Percentiles rank a stretch among this genome's conserved stretches.
Evolutionary conservation across 1,284 basidiomycete genomes (phyloP).

Genomic region (Apiotrichum akiyoshidainum): DNA sequence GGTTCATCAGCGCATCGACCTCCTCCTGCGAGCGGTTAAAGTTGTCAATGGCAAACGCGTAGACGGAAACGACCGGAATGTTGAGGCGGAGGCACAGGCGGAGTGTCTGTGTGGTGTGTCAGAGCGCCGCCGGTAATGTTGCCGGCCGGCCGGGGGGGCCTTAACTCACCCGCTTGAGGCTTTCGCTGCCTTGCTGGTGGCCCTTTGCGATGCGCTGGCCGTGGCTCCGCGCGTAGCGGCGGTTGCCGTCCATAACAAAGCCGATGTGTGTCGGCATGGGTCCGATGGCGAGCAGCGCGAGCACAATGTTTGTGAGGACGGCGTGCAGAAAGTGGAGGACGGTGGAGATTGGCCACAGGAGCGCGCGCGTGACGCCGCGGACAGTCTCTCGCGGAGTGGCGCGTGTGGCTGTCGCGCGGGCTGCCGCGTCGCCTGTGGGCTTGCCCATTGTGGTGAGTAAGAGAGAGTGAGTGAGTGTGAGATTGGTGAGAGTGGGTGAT

Average conservation of each 20-base stretch:
- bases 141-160: not conserved
- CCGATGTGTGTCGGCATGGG: conserved; percentile 89
- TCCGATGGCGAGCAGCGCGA: conserved; percentile 68
- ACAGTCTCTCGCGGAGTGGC: not conserved
- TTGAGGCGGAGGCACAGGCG: conserved; percentile 74
- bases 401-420: not conserved
- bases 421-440: not conserved
- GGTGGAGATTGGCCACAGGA: conserved; percentile 22
- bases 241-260: conserved; percentile 98
- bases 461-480: no score
- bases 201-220: conserved; percentile 68
- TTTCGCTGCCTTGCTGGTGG: conserved; percentile 80
- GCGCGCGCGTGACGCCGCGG: conserved; percentile 4
- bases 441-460: not conserved
- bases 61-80: conserved; percentile 81
- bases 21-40: conserved; percentile 86
- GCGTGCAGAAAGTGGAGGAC: conserved; percentile 38
- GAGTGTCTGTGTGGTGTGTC: conserved; percentile 59
- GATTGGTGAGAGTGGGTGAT: no score
- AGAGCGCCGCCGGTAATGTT: not conserved
- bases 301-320: conserved; percentile 52
- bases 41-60: conserved; percentile 96
- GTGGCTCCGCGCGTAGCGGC: conserved; percentile 77
- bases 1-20: conserved; percentile 79
- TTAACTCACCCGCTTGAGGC: conserved; percentile 67